A percentile compares a stretch with the other conserved stretches of the same genome.
Conservation (phyloP, 441 rosid species). For the Corymbia calophylla region DNA sequence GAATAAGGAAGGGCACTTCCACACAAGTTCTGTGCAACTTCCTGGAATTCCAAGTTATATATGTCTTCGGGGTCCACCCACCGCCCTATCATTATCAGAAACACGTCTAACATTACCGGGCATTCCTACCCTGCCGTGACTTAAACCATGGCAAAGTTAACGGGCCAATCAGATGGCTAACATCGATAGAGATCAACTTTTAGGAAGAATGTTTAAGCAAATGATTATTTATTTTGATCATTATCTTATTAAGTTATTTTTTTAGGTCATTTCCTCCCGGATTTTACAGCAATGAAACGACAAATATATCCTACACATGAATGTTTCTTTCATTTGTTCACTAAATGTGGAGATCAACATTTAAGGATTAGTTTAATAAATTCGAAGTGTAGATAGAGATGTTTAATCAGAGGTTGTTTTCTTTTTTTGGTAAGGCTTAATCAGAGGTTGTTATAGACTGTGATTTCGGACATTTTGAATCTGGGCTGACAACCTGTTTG, state of each 20-base stretch:
- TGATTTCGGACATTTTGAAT: too few species aligned
- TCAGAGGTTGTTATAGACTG: neutral
- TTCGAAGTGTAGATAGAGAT: neutral
- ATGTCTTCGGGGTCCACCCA: too few species aligned
- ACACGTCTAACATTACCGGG: too few species aligned
- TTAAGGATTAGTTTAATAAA: neutral
- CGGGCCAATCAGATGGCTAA: fast-evolving
- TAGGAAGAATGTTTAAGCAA: too few species aligned
- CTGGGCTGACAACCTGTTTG: too few species aligned
- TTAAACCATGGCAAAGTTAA: too few species aligned
- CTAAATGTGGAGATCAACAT: neutral
- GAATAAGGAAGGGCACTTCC: neutral
- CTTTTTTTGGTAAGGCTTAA: too few species aligned
- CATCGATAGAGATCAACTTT: neutral
- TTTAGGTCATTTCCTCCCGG: neutral
- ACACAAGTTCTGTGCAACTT: neutral
- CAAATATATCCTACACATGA: neutral
- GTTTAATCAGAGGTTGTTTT: too few species aligned
- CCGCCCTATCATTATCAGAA: too few species aligned
- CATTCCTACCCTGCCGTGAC: neutral
- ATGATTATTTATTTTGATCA: neutral
- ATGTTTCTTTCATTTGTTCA: neutral
- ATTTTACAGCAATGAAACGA: neutral
- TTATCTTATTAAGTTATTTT: neutral
- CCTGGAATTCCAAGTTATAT: too few species aligned